These are phyloP conservation scores for Diospyros kaki DNA, from an alignment of 148 eudicot genomes.

Conservation along the genomic window DNA sequence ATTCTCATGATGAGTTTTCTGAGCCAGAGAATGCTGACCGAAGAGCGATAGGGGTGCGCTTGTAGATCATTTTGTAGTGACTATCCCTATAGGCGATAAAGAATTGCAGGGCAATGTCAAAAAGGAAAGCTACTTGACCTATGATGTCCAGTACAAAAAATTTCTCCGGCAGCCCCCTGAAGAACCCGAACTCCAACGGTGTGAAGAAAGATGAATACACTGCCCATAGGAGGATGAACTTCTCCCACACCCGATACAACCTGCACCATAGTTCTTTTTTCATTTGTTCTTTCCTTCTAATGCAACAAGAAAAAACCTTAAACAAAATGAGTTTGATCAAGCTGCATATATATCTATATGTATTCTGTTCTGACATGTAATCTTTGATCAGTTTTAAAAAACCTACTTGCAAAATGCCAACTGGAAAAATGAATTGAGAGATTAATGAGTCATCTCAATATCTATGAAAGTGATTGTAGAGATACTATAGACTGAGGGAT, in stretches of 20 bases:
- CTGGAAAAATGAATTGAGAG: too few species aligned
- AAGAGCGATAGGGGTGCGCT: conserved; percentile 59
- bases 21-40: conserved; percentile 35
- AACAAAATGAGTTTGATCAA: too few species aligned
- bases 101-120: conserved; percentile 76
- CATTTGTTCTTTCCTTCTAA: not conserved
- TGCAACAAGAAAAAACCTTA: too few species aligned
- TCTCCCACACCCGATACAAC: conserved; percentile 72
- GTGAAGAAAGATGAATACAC: conserved; percentile 84
- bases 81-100: conserved; percentile 81
- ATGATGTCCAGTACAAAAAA: conserved; percentile 67
- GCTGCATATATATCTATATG: too few species aligned
- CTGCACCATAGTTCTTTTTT: conserved; percentile 28
- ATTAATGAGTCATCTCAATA: too few species aligned
- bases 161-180: conserved; percentile 71
- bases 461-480: too few species aligned
- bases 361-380: too few species aligned
- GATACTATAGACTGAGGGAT: too few species aligned
- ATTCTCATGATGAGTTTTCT: not conserved
- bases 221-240: conserved; percentile 75
- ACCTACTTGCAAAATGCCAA: too few species aligned
- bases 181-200: conserved; percentile 96
- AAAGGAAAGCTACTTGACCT: conserved; percentile 76
- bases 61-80: conserved; percentile 58
- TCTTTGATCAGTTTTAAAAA: too few species aligned